phyloP scores from a whole-genome alignment of 75 land plant genomes.

The Pinus albicaulis region DNA sequence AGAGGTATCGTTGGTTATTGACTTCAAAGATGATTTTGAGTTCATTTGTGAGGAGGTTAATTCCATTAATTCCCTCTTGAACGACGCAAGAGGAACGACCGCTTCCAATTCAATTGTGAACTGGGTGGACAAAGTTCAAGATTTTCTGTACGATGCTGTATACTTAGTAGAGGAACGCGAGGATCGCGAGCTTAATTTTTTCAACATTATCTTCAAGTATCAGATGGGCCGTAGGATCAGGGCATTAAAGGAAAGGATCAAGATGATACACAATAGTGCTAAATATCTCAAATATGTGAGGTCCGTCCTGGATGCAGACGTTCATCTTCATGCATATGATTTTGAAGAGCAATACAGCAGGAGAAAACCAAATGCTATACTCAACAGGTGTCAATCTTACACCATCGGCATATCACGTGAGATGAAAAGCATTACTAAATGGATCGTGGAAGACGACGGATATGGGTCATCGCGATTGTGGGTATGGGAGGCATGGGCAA shows the following conservation, averaged over 20 bases:
- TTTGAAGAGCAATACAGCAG: not conserved
- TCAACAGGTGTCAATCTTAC: not conserved
- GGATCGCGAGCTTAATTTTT: too few relatives aligned
- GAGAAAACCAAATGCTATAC: not conserved
- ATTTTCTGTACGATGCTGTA: not conserved
- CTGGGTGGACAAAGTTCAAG: not conserved
- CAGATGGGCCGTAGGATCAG: not conserved
- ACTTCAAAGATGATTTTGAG: not conserved
- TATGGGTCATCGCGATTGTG: not conserved
- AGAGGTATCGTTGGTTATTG: not conserved
- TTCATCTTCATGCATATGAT: too few relatives aligned
- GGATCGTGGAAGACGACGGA: not conserved
- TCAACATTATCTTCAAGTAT: not conserved
- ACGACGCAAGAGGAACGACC: not conserved
- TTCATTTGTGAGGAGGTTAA: not conserved
- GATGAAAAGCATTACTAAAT: not conserved
- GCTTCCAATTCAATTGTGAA: not conserved
- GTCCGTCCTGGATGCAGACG: not conserved
- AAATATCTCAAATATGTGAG: not conserved
- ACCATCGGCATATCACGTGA: not conserved
- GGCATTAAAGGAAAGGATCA: not conserved
- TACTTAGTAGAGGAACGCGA: not conserved
- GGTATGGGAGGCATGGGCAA: conserved; percentile 3
- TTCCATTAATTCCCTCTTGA: not conserved
- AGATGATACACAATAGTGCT: not conserved